These are phyloP conservation scores for Actinomucor elegans DNA, from an alignment of 371 early-diverging fungal species.

Conservation along the genomic window DNA sequence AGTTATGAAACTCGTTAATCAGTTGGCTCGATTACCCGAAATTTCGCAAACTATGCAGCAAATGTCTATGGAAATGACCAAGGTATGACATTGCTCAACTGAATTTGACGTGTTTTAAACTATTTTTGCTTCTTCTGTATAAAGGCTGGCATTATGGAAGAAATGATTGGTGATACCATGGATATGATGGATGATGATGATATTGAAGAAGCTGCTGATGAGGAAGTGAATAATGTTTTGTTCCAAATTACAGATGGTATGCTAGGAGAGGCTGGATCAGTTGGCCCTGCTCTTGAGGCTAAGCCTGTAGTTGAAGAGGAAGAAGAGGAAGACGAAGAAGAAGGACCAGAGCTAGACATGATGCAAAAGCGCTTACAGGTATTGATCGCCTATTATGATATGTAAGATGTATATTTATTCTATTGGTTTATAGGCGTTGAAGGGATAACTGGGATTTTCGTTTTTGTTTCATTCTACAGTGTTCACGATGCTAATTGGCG, in stretches of 20 bases:
- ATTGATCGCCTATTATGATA: neutral
- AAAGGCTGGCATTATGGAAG: conserved; percentile 92
- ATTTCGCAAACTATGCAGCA: conserved; percentile 83
- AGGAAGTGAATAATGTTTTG: conserved; percentile 89
- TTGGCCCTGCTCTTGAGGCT: conserved; percentile 55
- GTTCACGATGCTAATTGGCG: too few relatives aligned
- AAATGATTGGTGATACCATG: conserved; percentile 92
- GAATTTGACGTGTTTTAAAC: too few relatives aligned
- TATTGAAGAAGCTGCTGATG: conserved; percentile 93
- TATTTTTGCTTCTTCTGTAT: neutral
- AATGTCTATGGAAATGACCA: conserved; percentile 94
- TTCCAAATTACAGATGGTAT: conserved; percentile 88
- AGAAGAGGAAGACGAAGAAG: conserved; percentile 63
- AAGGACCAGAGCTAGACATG: conserved; percentile 75
- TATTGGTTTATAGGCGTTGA: conserved; percentile 27
- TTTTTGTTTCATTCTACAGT: neutral
- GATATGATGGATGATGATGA: conserved; percentile 88
- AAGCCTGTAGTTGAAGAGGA: conserved; percentile 49
- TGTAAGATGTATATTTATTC: neutral
- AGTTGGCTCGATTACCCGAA: conserved; percentile 82
- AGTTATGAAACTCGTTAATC: conserved; percentile 90
- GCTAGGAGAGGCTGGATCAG: conserved; percentile 69
- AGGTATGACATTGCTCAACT: conserved; percentile 53
- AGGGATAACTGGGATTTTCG: conserved; percentile 21
- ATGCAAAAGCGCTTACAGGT: conserved; percentile 88